These are phyloP conservation scores for Suillus ampliporus DNA, from an alignment of 768 basidiomycete genomes.

Conservation along the genomic window DNA sequence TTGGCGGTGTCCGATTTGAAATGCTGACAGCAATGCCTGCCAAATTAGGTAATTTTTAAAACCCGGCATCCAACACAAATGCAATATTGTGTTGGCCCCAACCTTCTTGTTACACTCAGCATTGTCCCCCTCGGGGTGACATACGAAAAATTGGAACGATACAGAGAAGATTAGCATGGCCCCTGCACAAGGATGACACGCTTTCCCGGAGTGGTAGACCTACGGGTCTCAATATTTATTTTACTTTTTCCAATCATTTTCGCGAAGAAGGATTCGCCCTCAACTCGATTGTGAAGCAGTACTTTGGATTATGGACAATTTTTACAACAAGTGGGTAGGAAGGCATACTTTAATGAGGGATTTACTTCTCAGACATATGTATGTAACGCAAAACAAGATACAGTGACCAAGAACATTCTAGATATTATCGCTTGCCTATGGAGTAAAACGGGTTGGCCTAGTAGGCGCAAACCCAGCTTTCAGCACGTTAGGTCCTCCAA, in stretches of 20 bases:
- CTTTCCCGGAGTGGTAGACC: slow-evolving; percentile 90
- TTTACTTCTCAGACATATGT: too few relatives aligned
- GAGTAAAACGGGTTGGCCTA: background rate
- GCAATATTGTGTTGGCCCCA: background rate
- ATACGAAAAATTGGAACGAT: slow-evolving; percentile 99
- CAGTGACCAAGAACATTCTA: too few relatives aligned
- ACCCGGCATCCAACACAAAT: background rate
- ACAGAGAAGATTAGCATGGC: slow-evolving; percentile 99
- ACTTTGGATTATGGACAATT: too few relatives aligned
- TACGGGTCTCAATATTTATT: slow-evolving; percentile 50
- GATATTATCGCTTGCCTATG: background rate
- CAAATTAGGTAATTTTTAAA: background rate
- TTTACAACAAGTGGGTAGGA: too few relatives aligned
- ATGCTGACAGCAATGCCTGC: background rate
- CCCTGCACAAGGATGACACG: slow-evolving; percentile 99
- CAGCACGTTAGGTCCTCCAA: background rate
- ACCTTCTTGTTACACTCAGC: background rate
- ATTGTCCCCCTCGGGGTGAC: slow-evolving; percentile 88
- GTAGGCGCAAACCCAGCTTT: background rate
- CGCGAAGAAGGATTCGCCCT: too few relatives aligned
- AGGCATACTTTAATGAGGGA: too few relatives aligned
- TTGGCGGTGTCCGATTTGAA: too few relatives aligned
- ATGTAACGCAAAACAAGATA: background rate
- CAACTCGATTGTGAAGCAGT: too few relatives aligned
- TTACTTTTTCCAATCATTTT: slow-evolving; percentile 15